Base-by-base conservation (phyloP, 306 rosid species). In the Inga laurina region DNA sequence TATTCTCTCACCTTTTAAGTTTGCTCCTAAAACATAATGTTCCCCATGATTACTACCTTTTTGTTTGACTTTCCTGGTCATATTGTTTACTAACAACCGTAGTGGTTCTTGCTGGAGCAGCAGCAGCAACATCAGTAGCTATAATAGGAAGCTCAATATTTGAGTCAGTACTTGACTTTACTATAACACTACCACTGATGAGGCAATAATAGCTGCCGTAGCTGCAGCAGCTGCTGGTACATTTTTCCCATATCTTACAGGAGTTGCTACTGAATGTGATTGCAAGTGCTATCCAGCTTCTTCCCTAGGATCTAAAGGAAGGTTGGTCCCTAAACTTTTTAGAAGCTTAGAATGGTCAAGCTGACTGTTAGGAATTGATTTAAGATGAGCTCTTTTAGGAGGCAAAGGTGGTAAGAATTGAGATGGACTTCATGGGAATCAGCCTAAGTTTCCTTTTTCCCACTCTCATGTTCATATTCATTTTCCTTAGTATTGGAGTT, bases 121-220 rank as follows among this genome's bases (percentile, higher is more conserved):
- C n/a, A n/a, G 94, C 98, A 72, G 98, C 99, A 84, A 98, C 99
- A 57, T 98, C 98, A 57, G 98, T 95, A 74, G 99, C 98, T 57
- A 97, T 93, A 56, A 92, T 97, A 18, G 98, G 99, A 85, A 96
- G 86, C 88, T 96, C 94, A 45, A 93, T 75, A 83, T 82, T 92
- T 37, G 96, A 75, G 73, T 96, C 96, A 16, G 81, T 79, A 65
- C 85, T 87, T 82, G 98, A 90, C 90, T 92, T 94, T 56, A 94
- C 82, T 44, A 82, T 97, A 11, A 97, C 99, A 83, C 98, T 56
- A 92, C 97, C 99, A 96, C 88, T 14, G 98, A 90, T 49, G 99
- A 94, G 72, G 99, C 99, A 39, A 95, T 96, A 86, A 94, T 98
- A 86, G 98, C 99, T 27, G 99, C 99, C 1, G 99, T 94, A 0